Percentiles rank a stretch among this genome's conserved stretches.
Evolutionary conservation across 495 filamentous ascomycete genomes (phyloP).

Genomic region (Tuber calosporum): DNA sequence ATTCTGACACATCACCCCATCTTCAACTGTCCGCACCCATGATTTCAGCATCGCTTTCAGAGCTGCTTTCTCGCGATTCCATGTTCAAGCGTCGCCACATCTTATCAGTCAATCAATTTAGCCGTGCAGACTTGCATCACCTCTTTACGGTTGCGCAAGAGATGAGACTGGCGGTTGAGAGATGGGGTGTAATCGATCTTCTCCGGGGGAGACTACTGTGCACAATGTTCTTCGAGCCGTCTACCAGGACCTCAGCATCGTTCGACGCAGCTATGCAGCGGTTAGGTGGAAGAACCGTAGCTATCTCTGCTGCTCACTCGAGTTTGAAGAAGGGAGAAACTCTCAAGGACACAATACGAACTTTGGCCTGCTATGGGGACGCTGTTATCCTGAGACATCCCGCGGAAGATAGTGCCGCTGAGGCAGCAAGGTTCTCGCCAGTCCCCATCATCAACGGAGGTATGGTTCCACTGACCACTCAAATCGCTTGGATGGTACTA

Average conservation of each 20-base stretch:
- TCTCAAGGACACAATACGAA: constrained; percentile 86
- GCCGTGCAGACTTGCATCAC: constrained; percentile 73
- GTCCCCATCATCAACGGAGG: constrained; percentile 95
- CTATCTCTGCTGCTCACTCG: constrained; percentile 69
- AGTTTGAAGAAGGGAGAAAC: constrained; percentile 88
- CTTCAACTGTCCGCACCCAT: constrained; percentile 40
- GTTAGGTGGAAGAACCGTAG: constrained; percentile 74
- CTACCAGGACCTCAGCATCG: constrained; percentile 88
- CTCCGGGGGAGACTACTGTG: constrained; percentile 77
- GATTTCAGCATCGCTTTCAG: constrained; percentile 54
- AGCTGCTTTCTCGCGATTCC: constrained; percentile 65
- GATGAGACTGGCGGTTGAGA: constrained; percentile 86
- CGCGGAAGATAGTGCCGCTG: constrained; percentile 63
- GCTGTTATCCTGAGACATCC: constrained; percentile 92
- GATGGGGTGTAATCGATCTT: constrained; percentile 78
- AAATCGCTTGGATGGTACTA: constrained; percentile 3
- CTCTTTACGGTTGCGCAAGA: constrained; percentile 95
- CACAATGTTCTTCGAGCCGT: constrained; percentile 96
- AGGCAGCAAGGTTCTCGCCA: constrained; percentile 74
- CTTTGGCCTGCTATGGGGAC: constrained; percentile 87
- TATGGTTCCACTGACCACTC: constrained; percentile 9
- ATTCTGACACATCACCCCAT: constrained; percentile 36
- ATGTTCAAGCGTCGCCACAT: constrained; percentile 81
- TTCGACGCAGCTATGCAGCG: constrained; percentile 98
- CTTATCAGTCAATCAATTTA: constrained; percentile 82